Evolutionary conservation across 2,329 filamentous ascomycete species (phyloP).

Genomic region (Zymoseptoria tritici): DNA sequence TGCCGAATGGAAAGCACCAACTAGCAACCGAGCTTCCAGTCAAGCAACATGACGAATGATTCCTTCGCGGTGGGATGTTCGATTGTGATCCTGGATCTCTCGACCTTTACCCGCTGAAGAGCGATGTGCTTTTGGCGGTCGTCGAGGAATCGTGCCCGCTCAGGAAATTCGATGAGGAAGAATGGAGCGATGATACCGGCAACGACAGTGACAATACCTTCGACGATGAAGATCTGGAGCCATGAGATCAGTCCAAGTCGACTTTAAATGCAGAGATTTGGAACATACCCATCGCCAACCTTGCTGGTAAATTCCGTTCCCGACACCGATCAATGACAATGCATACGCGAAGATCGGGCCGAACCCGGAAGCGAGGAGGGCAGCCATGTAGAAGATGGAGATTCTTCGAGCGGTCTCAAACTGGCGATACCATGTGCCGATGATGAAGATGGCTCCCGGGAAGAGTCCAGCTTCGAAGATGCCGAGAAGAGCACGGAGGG

Average conservation of each 20-base stretch:
- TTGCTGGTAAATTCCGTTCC: constrained; percentile 25
- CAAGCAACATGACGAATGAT: constrained; percentile 21
- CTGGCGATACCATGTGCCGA: constrained; percentile 21
- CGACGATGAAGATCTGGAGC: constrained; percentile 33
- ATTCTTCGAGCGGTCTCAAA: constrained; percentile 30
- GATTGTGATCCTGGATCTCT: constrained; percentile 21
- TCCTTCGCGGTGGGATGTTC: constrained; percentile 23
- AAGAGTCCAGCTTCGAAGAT: constrained; percentile 51
- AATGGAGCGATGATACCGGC: constrained; percentile 33
- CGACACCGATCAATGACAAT: constrained; percentile 27
- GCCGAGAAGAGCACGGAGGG: constrained; percentile 51
- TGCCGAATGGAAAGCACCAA: constrained; percentile 4
- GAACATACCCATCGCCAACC: constrained; percentile 26
- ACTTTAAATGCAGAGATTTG: neutral
- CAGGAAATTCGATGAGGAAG: constrained; percentile 37
- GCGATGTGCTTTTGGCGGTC: constrained; percentile 27
- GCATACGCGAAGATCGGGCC: constrained; percentile 31
- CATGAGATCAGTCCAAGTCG: neutral
- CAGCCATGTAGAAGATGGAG: constrained; percentile 39
- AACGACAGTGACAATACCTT: constrained; percentile 33
- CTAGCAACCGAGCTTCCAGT: constrained; percentile 28
- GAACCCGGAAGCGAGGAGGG: constrained; percentile 27
- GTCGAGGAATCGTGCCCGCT: constrained; percentile 27
- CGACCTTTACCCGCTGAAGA: constrained; percentile 26
- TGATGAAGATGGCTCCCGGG: constrained; percentile 30